A percentile compares a stretch with the other conserved stretches of the same genome.
Conservation (phyloP, 2,329 filamentous ascomycete genomes). For the Elsinoe batatas region DNA sequence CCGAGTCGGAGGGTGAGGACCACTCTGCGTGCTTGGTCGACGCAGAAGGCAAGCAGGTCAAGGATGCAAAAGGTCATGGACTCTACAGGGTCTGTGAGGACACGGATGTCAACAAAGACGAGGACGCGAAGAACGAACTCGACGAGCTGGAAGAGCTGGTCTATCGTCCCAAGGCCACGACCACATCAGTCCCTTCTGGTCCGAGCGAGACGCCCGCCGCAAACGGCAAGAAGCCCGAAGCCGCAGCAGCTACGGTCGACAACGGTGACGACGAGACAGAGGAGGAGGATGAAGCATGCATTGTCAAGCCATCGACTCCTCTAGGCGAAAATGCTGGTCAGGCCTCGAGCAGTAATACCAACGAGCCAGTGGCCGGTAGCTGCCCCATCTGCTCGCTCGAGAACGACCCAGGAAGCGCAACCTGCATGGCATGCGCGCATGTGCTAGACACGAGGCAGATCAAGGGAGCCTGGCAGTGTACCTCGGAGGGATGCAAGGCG, state of each 20-base stretch:
- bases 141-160: conserved; percentile 51
- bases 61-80: conserved; percentile 53
- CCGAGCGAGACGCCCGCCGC: neutral
- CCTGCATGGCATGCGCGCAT: conserved; percentile 60
- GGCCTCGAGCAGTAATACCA: neutral
- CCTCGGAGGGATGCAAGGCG: conserved; percentile 44
- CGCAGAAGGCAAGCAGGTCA: conserved; percentile 52
- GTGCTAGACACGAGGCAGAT: conserved; percentile 51
- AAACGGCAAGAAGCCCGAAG: no score
- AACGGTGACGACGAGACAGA: neutral
- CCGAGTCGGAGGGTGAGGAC: conserved; percentile 26
- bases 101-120: conserved; percentile 40
- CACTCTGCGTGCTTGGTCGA: conserved; percentile 41
- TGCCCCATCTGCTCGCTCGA: conserved; percentile 60
- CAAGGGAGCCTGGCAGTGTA: conserved; percentile 55
- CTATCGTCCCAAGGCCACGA: neutral
- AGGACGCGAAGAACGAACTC: conserved; percentile 54
- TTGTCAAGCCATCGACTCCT: neutral
- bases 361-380: conserved; percentile 9
- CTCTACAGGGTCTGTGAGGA: conserved; percentile 67
- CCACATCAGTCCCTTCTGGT: neutral
- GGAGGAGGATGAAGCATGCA: neutral
- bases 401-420: conserved; percentile 47
- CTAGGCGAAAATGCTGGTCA: neutral
- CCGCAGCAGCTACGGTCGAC: neutral